A percentile compares a stretch with the other conserved stretches of the same genome.
Conservation (phyloP, 75 land plant species). For the Chamaecyparis obtusa region DNA sequence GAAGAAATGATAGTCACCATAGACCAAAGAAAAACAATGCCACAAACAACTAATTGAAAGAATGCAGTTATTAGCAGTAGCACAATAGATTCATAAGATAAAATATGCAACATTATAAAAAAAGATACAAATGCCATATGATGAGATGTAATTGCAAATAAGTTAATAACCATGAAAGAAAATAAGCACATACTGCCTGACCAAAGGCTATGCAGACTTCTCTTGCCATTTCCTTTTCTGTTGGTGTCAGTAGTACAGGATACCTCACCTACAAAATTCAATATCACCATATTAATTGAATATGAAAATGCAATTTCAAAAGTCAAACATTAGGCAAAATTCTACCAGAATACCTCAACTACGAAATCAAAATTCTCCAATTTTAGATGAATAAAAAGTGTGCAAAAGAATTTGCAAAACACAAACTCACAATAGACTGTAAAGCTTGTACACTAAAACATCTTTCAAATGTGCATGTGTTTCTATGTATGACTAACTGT, state of each 20-base stretch:
- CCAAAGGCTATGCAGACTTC: constrained; percentile 95
- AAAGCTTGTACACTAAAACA: neutral
- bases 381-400: constrained; percentile 3
- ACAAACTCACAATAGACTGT: neutral
- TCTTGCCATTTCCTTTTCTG: constrained; percentile 98
- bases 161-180: neutral
- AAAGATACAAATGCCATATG: neutral
- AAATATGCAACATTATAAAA: neutral
- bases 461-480: neutral
- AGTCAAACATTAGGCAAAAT: neutral
- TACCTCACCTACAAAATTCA: constrained; percentile 73
- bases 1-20: neutral
- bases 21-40: neutral
- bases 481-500: neutral
- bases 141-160: neutral
- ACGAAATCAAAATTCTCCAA: neutral
- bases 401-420: neutral
- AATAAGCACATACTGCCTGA: constrained; percentile 67
- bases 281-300: neutral
- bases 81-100: neutral
- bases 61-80: neutral
- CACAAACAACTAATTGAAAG: neutral
- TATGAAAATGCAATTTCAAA: neutral
- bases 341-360: neutral
- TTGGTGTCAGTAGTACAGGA: constrained; percentile 92